Conservation (phyloP, 2,329 filamentous ascomycete genomes). For the Colletotrichum kahawae region DNA sequence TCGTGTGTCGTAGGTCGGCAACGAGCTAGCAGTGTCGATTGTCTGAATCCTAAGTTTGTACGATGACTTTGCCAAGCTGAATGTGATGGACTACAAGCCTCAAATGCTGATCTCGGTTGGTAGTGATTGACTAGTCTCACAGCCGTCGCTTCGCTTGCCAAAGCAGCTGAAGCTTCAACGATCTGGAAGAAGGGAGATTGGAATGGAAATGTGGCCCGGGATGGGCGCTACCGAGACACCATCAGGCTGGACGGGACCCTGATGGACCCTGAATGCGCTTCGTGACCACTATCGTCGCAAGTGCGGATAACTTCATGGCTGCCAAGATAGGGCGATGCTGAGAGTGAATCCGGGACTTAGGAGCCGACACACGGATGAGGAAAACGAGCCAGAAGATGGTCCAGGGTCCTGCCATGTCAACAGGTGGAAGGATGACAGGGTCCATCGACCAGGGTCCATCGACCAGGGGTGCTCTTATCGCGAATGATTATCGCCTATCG, state of each 20-base stretch:
- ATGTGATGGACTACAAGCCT: background rate
- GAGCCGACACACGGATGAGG: background rate
- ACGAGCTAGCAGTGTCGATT: background rate
- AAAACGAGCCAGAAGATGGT: background rate
- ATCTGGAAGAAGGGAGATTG: background rate
- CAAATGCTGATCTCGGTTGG: background rate
- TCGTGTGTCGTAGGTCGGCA: conserved; percentile 16
- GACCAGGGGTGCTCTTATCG: background rate
- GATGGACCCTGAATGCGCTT: background rate
- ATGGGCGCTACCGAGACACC: background rate
- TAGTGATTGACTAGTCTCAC: background rate
- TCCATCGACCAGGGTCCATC: background rate
- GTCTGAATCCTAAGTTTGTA: background rate
- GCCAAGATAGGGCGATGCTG: background rate
- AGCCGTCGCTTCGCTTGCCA: background rate
- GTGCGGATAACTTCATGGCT: background rate
- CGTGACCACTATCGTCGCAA: background rate
- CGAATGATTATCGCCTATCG: background rate
- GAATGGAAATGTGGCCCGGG: background rate
- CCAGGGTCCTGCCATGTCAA: background rate
- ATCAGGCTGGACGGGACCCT: background rate
- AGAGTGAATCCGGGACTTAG: background rate
- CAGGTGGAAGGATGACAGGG: background rate
- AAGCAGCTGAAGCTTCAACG: background rate
- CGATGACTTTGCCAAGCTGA: background rate